Percentiles rank a stretch among this genome's conserved stretches.
Conservation (phyloP, 352 stramenopile species). For the Globisporangium nagaii region DNA sequence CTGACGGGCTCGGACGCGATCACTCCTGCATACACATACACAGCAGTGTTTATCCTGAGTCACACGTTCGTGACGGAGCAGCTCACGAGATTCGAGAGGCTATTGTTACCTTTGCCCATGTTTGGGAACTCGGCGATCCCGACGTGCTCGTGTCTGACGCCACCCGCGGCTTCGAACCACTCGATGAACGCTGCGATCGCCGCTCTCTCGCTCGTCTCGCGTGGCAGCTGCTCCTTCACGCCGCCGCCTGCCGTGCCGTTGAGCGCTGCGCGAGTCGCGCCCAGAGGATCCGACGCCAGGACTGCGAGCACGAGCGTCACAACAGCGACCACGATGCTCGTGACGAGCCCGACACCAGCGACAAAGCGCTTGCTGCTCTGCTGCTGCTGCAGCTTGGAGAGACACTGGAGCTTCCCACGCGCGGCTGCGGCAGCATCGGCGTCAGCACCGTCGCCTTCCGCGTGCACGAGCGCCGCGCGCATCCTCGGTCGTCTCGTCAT, state of each 20-base stretch:
- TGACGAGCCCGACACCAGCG: conserved; percentile 2
- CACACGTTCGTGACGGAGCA: too few relatives aligned
- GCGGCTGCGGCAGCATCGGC: not conserved
- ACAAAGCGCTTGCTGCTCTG: conserved; percentile 1
- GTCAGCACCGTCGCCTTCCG: too few relatives aligned
- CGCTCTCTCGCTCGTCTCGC: too few relatives aligned
- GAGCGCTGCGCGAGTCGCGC: not conserved
- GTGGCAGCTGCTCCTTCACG: too few relatives aligned
- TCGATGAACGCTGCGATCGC: conserved; percentile 23
- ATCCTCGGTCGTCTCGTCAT: not conserved
- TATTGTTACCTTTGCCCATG: conserved; percentile 32
- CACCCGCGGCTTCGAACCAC: conserved; percentile 36
- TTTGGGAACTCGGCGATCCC: conserved; percentile 20
- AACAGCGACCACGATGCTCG: not conserved
- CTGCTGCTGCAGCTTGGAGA: not conserved
- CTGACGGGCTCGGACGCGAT: conserved; percentile 19
- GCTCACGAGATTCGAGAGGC: too few relatives aligned
- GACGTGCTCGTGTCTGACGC: conserved; percentile 16
- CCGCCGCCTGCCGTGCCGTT: too few relatives aligned
- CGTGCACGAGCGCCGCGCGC: not conserved
- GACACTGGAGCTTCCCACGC: not conserved
- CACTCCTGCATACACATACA: conserved; percentile 19
- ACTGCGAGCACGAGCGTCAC: not conserved
- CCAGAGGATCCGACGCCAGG: conserved; percentile 5
- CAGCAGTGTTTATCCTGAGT: too few relatives aligned